These are phyloP conservation scores for Oryza rufipogon DNA, from an alignment of 176 grass and related monocot species.

Conservation along the genomic window DNA sequence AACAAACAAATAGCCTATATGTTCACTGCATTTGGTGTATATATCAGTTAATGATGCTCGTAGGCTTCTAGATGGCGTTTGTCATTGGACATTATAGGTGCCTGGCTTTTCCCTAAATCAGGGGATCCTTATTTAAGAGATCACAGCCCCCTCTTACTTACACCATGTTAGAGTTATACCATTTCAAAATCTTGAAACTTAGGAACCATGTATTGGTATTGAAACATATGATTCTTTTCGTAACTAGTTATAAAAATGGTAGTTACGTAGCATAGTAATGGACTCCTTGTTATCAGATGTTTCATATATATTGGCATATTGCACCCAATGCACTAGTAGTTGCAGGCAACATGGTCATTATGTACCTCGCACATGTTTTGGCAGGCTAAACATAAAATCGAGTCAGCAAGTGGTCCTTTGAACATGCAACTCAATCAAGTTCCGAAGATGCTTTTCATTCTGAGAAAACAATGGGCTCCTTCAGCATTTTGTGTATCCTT, in stretches of 20 bases:
- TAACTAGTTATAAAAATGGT: slow-evolving; percentile 4
- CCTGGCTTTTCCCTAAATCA: neutral
- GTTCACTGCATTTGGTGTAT: neutral
- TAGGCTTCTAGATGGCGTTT: neutral
- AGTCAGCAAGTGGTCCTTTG: slow-evolving; percentile 80
- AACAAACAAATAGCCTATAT: slow-evolving; percentile 21
- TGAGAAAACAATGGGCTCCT: slow-evolving; percentile 73
- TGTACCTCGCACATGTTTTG: slow-evolving; percentile 9
- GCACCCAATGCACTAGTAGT: neutral
- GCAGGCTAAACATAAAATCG: slow-evolving; percentile 94
- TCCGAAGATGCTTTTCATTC: slow-evolving; percentile 88
- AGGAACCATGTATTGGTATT: neutral
- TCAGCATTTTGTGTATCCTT: slow-evolving; percentile 92
- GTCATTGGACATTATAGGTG: neutral
- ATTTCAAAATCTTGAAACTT: slow-evolving; percentile 13
- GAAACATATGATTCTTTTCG: neutral
- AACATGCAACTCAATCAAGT: slow-evolving; percentile 91
- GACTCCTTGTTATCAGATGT: neutral
- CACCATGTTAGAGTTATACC: slow-evolving; percentile 1
- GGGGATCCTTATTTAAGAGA: neutral
- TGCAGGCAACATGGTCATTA: neutral
- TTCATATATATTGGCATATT: neutral
- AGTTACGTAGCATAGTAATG: neutral
- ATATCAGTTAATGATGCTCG: neutral
- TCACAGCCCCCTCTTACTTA: neutral